Percentiles rank a stretch among this genome's conserved stretches.
Evolutionary conservation across 441 rosid genomes (phyloP).

Genomic region (Macaranga tanarius): DNA sequence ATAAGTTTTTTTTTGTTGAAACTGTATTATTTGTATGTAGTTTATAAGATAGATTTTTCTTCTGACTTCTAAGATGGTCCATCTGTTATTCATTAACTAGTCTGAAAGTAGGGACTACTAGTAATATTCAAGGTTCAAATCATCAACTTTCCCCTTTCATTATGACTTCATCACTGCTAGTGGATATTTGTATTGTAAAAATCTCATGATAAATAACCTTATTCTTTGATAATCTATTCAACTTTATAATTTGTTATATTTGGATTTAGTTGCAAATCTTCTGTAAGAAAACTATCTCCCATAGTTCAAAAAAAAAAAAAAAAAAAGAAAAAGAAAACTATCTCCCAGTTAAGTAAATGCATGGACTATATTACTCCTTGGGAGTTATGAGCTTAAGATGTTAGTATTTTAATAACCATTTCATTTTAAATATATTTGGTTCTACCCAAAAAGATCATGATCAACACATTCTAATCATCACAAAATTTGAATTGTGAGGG

Average conservation of each 20-base stretch:
- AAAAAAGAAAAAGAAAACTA: too few species aligned
- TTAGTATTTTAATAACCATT: neutral
- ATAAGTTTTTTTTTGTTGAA: neutral
- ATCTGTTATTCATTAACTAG: neutral
- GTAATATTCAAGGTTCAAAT: neutral
- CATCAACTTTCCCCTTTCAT: neutral
- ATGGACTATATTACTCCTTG: neutral
- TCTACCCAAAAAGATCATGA: neutral
- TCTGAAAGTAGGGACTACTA: neutral
- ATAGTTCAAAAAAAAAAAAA: too few species aligned
- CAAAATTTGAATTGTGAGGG: neutral
- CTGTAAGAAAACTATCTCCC: neutral
- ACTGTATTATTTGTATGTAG: neutral
- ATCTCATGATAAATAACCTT: neutral
- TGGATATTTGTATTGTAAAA: neutral
- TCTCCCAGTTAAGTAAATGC: neutral
- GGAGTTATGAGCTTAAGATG: neutral
- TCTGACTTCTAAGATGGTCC: neutral
- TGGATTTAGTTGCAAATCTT: neutral
- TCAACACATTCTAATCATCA: too few species aligned
- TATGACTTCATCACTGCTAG: neutral
- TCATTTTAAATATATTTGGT: slow-evolving; percentile 1
- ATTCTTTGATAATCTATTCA: neutral
- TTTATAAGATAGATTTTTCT: neutral
- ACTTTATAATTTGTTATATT: too few species aligned